Base-by-base conservation (phyloP, 805 yeast species). In the Wickerhamiella alocasiicola region DNA sequence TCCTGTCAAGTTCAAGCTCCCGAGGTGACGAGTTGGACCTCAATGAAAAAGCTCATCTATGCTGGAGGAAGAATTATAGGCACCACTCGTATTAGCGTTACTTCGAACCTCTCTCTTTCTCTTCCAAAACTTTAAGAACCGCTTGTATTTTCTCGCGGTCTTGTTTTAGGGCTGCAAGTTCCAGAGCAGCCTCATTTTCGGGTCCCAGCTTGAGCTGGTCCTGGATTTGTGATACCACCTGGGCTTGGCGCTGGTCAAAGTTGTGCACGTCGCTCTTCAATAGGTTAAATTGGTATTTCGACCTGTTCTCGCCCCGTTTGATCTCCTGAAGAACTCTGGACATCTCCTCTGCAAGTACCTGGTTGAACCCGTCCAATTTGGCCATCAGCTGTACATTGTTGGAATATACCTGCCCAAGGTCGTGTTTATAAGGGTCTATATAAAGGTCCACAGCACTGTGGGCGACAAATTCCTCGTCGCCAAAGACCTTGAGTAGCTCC, bases 231-330 rank as follows among this genome's bases (percentile, higher is more conserved):
- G 47, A 43, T 16, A 33, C 33, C 1, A 46, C 39, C n/a, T 38
- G 48, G 16, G 44, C 46, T 31, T 55, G 51, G 15, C 47, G 48
- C 13, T 19, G 27, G 7, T 37, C 43, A 19, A 60, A 44, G 9
- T 46, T 45, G 9, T 41, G 42, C 13, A 56, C 47, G 37, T 60
- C 64, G 31, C 50, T 48, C 19, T 49, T 46, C 15, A 60, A 50
- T 35, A 60, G 51, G 32, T 57, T 62, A 21, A 56, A 48, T 42
- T 59, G 61, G 45, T 59, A 59, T 33, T 49, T 53, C 26, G 59
- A 45, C 11, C 59, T 45, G 25, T 50, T 51, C 26, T 52, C 54
- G 31, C 55, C 44, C 27, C 47, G 40, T 31, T 44, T 41, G 16
- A 60, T 47, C 18, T 48, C 53, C 7, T 42, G 44, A 6, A 60